Evolutionary conservation across 2,329 filamentous ascomycete genomes (phyloP).

Genomic region (Sporothrix globosa): DNA sequence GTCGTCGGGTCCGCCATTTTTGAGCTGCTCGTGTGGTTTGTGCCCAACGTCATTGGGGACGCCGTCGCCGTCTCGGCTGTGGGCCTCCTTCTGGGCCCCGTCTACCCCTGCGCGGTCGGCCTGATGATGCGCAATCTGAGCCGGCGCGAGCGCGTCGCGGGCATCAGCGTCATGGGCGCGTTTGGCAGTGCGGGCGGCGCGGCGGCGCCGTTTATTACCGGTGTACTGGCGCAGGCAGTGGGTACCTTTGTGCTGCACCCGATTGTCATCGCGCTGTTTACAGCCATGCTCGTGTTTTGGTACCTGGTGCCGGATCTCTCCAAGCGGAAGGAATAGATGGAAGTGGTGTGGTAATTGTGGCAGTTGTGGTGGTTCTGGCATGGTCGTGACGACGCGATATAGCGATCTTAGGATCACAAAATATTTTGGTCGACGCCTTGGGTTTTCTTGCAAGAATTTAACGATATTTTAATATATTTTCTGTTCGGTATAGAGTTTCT

Average conservation of each 20-base stretch:
- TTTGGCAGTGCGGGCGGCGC: conserved; percentile 72
- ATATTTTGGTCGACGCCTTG: too few species aligned
- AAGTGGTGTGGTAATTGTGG: too few species aligned
- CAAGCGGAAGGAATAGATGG: conserved; percentile 62
- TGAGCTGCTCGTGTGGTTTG: conserved; percentile 76
- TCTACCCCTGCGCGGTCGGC: conserved; percentile 73
- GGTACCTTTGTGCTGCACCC: conserved; percentile 69
- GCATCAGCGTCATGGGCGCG: conserved; percentile 68
- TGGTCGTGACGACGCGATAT: too few species aligned
- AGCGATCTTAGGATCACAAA: too few species aligned
- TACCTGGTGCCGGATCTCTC: conserved; percentile 57
- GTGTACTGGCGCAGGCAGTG: conserved; percentile 62
- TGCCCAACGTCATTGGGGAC: conserved; percentile 74
- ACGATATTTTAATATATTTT: too few species aligned
- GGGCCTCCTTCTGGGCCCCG: conserved; percentile 74
- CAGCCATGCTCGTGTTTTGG: conserved; percentile 68
- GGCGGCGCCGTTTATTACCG: conserved; percentile 67
- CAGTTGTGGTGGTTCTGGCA: too few species aligned
- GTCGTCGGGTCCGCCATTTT: conserved; percentile 65
- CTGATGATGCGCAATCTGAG: conserved; percentile 65
- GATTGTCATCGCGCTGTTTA: conserved; percentile 68
- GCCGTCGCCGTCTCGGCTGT: conserved; percentile 70
- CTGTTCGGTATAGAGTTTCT: too few species aligned
- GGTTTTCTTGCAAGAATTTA: too few species aligned
- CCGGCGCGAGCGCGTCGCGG: conserved; percentile 62